Evolutionary conservation across 1,284 basidiomycete genomes (phyloP).

Genomic region (Xerocomus nothofagi): DNA sequence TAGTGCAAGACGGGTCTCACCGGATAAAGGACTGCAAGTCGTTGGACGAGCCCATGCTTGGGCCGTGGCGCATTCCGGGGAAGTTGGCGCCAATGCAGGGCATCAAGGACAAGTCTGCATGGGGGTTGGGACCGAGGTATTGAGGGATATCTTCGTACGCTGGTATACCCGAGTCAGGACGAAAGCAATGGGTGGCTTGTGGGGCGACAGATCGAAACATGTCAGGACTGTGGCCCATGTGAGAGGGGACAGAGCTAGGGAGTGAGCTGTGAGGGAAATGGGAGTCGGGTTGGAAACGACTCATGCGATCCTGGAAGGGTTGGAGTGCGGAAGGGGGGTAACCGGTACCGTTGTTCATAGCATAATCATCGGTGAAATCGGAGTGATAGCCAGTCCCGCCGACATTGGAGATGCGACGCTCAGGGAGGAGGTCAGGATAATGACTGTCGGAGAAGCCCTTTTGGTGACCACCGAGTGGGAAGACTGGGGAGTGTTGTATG

Average conservation of each 20-base stretch:
- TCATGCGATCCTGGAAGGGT: conserved; percentile 57
- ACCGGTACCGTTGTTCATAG: conserved; percentile 47
- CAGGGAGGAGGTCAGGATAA: conserved; percentile 55
- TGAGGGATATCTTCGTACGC: conserved; percentile 58
- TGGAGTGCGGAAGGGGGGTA: conserved; percentile 50
- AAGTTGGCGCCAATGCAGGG: conserved; percentile 61
- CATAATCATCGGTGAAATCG: conserved; percentile 65
- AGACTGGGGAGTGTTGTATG: conserved; percentile 55
- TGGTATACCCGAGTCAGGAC: conserved; percentile 45
- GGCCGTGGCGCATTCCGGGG: conserved; percentile 60
- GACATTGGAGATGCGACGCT: conserved; percentile 56
- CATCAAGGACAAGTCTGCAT: conserved; percentile 57
- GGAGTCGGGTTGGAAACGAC: conserved; percentile 50
- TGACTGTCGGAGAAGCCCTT: conserved; percentile 57
- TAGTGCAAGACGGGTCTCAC: conserved; percentile 39
- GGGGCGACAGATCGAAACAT: conserved; percentile 62
- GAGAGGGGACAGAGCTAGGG: conserved; percentile 41
- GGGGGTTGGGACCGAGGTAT: conserved; percentile 52
- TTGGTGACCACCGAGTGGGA: conserved; percentile 41
- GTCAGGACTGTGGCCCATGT: conserved; percentile 49
- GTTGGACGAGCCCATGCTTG: conserved; percentile 59
- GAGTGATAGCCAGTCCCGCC: conserved; percentile 46
- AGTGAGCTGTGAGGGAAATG: conserved; percentile 46
- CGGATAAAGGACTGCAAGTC: conserved; percentile 80
- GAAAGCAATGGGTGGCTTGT: conserved; percentile 61